These are phyloP conservation scores for Silybum marianum DNA, from an alignment of 129 eudicot genomes.

Conservation along the genomic window DNA sequence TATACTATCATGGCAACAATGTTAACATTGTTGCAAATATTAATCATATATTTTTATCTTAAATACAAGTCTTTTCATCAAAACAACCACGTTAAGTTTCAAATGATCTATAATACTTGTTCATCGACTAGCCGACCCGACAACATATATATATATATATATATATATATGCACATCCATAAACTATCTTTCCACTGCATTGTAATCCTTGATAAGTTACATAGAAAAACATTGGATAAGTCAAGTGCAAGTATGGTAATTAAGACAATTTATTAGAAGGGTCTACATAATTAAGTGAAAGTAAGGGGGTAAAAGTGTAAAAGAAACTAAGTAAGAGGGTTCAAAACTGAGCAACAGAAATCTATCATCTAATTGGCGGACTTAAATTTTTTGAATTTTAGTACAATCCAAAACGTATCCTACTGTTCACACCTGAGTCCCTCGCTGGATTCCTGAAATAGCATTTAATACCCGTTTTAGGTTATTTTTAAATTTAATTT, in stretches of 20 bases:
- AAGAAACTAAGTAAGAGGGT: background rate
- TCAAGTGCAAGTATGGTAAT: background rate
- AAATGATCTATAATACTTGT: background rate
- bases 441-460: constrained; percentile 3
- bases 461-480: background rate
- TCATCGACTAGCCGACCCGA: too few relatives aligned
- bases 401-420: constrained; percentile 5
- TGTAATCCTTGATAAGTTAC: background rate
- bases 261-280: background rate
- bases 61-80: background rate
- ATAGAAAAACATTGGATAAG: too few relatives aligned
- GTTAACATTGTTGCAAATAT: background rate
- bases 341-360: background rate
- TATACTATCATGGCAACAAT: background rate
- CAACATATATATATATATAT: too few relatives aligned
- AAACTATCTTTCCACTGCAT: background rate
- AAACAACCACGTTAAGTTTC: background rate
- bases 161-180: background rate
- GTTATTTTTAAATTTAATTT: background rate
- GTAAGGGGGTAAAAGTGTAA: constrained; percentile 6
- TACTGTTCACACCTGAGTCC: constrained; percentile 12
- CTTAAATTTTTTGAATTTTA: constrained; percentile 14
- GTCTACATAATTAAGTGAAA: background rate
- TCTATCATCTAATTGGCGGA: constrained; percentile 6
- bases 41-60: background rate